Base-by-base conservation (phyloP, 208 protist genomes). In the Trypanosoma boissoni region DNA sequence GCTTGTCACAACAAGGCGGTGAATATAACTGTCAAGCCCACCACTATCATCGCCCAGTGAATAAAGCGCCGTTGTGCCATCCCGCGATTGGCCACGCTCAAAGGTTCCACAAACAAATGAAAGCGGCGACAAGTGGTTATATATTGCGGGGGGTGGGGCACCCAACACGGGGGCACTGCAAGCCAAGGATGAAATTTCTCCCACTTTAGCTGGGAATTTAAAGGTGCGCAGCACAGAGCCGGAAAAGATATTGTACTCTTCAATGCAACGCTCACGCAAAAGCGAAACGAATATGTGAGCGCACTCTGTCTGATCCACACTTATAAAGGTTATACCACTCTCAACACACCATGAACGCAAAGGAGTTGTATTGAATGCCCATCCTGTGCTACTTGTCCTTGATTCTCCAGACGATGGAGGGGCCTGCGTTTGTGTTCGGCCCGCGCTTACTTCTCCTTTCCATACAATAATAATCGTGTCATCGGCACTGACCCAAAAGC, bases 171-270 rank as follows among this genome's bases (percentile, higher is more conserved):
- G 24, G 7, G 43, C 12, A 23, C 64, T 43, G 42, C 55, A 71
- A 9, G 55, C 39, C 2, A 89, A 45, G 1, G 67, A 71, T 37
- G 36, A 60, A 8, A 80, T 56, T 26, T 89, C 76, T 18, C 58
- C 64, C 21, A 64, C 67, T 18, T 62, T 12, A 5, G 53, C 41
- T 21, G 78, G 72, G 41, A 81, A 86, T 16, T 44, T 61, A 67
- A 81, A 77, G 50, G 66, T 48, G 8, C 74, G 37, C 14, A 90
- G 51, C 37, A 68, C 54, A 26, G 58, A 63, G 18, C 73, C 80
- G 55, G 56, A 89, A 45, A 90, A 77, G 48, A 68, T 70, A 67
- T 91, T 88, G 60, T 92, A 88, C 71, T 91, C 80, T 48, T 80
- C 31, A 43, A 94, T 81, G 31, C 72, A 54, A 9, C 68, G 56